Evolutionary conservation across 352 stramenopile species (phyloP), one percentile per base, ranked within the genome.

Genomic region (Aphanomyces euteiches): DNA sequence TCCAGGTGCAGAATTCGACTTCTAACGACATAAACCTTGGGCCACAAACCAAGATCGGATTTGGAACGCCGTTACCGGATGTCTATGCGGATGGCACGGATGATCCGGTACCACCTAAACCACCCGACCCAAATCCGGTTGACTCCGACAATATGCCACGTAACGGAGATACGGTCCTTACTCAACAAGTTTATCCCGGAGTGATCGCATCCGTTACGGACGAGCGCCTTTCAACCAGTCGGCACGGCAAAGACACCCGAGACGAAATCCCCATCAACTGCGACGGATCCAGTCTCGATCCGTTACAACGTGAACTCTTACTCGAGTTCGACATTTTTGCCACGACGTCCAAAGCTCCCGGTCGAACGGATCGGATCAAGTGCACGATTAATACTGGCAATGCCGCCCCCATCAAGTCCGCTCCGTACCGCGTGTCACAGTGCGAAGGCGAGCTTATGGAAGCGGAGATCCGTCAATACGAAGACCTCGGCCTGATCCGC

Each of bases 391-490:
- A 53, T 19, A 53, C 45, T 15, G 45, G 45, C 45, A 19, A 53
- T 19, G 45, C 45, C 45, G n/a, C 13, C 45, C n/a, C 45, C 45
- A 53, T 53, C 45, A 53, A 53, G 45, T 19, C 13, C 13, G 45
- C 45, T 53, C 45, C 45, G 45, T 53, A 53, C n/a, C 45, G 45
- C 1, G 45, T 53, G n/a, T 53, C 45, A 15, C 45, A 53, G 45
- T 1, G n/a, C 13, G 45, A 53, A 53, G 45, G 45, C 45, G 45
- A 53, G n/a, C 45, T 53, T 15, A 53, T 53, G 45, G 45, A 53
- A 53, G 45, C 45, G n/a, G 45, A 53, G 45, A 53, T 53, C 13
- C 45, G n/a, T n/a, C 45, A 53, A 53, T 53, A 53, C 45, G 13
- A n/a, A 19, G 45, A 53, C 45, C n/a, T 53, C 13, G 45, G 45